Evolutionary conservation across 2,329 filamentous ascomycete species (phyloP).

Genomic region (Aotearoamyces nothofagi): DNA sequence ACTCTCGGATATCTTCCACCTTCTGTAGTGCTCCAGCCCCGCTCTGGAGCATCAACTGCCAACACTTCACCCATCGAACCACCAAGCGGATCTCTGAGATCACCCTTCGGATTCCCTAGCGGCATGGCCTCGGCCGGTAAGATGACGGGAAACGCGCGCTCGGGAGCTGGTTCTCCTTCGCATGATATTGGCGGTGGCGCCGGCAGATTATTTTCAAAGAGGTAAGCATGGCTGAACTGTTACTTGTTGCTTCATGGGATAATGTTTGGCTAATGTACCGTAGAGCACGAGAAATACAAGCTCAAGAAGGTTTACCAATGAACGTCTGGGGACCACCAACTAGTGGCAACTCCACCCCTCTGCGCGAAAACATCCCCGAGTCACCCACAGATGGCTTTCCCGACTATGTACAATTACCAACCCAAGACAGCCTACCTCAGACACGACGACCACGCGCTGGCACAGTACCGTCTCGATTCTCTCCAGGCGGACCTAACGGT

Average conservation of each 20-base stretch:
- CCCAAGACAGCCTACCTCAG: conserved; percentile 49
- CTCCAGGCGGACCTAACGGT: conserved; percentile 53
- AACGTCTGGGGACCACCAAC: conserved; percentile 89
- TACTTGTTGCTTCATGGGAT: too few species aligned
- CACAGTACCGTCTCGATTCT: conserved; percentile 90
- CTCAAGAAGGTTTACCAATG: conserved; percentile 71
- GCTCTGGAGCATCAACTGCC: conserved; percentile 63
- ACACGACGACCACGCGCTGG: conserved; percentile 76
- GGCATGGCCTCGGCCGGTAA: conserved; percentile 42
- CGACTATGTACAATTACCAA: conserved; percentile 63
- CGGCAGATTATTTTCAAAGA: conserved; percentile 74
- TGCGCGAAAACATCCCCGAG: conserved; percentile 94
- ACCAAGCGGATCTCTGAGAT: conserved; percentile 48
- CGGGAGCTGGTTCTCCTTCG: conserved; percentile 90
- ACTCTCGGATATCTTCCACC: conserved; percentile 63
- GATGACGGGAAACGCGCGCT: conserved; percentile 48
- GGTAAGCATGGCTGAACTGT: too few species aligned
- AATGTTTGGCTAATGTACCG: too few species aligned
- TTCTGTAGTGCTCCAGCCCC: conserved; percentile 14
- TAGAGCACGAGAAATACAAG: conserved; percentile 91
- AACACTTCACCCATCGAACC: conserved; percentile 71
- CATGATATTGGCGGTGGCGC: conserved; percentile 68
- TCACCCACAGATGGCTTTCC: conserved; percentile 93
- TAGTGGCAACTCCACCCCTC: conserved; percentile 87
- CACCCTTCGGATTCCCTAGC: conserved; percentile 56